phyloP scores from a whole-genome alignment of 139 green algal genomes.

The Chlorella sp. region DNA sequence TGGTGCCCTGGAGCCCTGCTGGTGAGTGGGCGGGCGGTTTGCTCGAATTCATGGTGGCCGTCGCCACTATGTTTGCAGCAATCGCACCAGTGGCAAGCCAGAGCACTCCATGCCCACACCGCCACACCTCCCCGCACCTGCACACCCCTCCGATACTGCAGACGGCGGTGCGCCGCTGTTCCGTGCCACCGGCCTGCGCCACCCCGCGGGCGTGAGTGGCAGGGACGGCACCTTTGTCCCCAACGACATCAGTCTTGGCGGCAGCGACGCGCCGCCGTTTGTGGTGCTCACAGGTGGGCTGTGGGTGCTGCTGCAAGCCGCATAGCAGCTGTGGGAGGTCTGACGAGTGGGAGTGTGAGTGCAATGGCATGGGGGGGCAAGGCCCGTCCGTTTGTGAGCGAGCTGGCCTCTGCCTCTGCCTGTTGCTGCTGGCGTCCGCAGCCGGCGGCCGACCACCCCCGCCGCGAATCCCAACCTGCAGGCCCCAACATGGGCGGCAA shows the following conservation, averaged over 20 bases:
- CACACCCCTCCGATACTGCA: not conserved
- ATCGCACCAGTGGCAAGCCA: no score
- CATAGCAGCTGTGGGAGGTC: no score
- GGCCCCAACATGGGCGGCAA: slow-evolving; percentile 99
- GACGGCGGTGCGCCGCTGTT: slow-evolving; percentile 56
- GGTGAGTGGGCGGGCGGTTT: not conserved
- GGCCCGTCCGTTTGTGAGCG: no score
- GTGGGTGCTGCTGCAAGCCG: no score
- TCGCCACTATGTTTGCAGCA: no score
- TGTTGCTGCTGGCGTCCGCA: no score
- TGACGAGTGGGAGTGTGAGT: no score
- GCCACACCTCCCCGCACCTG: not conserved
- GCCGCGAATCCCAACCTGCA: slow-evolving; percentile 32
- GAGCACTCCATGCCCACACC: no score
- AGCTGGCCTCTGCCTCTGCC: no score
- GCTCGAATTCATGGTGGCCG: no score
- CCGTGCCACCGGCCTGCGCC: slow-evolving; percentile 68
- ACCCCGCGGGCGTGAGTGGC: slow-evolving; percentile 70
- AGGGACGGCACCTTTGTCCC: slow-evolving; percentile 86
- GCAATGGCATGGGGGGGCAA: no score
- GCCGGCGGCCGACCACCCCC: no score
- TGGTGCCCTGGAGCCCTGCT: slow-evolving; percentile 44
- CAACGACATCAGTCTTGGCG: slow-evolving; percentile 92
- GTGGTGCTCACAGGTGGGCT: slow-evolving; percentile 79
- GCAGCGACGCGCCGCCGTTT: slow-evolving; percentile 54